Conservation (phyloP, 2,329 filamentous ascomycete species). For the Cladophialophora psammophila region DNA sequence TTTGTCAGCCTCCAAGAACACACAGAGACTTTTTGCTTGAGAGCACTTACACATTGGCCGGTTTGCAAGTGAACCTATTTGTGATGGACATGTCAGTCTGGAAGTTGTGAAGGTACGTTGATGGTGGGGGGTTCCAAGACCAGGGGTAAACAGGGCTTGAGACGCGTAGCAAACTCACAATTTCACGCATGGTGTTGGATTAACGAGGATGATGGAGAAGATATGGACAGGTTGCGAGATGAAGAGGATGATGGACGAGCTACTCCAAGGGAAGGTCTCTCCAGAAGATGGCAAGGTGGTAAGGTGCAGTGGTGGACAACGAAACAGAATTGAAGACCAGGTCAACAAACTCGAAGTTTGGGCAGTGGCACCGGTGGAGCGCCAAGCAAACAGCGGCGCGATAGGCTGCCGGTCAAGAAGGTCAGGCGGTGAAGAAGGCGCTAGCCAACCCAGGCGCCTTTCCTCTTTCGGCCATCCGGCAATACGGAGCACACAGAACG, state of each 20-base stretch:
- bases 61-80: conserved; percentile 98
- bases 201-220: conserved; percentile 14
- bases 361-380: conserved; percentile 21
- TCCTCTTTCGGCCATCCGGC: conserved; percentile 13
- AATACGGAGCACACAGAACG: not conserved
- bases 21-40: conserved; percentile 30
- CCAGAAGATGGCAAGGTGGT: conserved; percentile 13
- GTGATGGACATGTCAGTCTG: conserved; percentile 63
- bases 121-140: conserved; percentile 33
- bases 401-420: conserved; percentile 6
- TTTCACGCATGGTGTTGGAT: conserved; percentile 72
- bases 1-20: conserved; percentile 45
- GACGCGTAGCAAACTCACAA: conserved; percentile 64
- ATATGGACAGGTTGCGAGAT: conserved; percentile 23
- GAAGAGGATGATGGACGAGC: conserved; percentile 16
- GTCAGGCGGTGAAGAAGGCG: conserved; percentile 36
- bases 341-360: conserved; percentile 34
- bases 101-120: conserved; percentile 33
- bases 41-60: conserved; percentile 90
- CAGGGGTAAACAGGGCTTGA: conserved; percentile 44
- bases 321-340: conserved; percentile 26
- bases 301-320: conserved; percentile 29
- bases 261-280: conserved; percentile 19
- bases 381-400: conserved; percentile 6
- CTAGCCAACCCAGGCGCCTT: conserved; percentile 15